These are phyloP conservation scores for Pontederia paniculata DNA, from an alignment of 176 grass and related monocot species.

Conservation along the genomic window DNA sequence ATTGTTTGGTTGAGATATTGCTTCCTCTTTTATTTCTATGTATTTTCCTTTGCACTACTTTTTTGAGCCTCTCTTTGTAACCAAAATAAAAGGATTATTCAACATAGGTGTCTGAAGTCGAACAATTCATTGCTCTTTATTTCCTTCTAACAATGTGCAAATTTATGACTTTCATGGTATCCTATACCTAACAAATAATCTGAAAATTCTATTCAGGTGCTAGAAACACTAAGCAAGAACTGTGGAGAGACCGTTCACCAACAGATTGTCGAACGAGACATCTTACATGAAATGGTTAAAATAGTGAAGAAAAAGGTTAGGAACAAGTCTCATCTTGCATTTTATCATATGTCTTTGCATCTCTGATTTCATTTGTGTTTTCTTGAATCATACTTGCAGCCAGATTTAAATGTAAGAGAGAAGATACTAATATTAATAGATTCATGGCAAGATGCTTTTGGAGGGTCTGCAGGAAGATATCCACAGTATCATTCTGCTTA, in stretches of 20 bases:
- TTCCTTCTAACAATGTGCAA: no score
- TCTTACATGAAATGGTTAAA: conserved; percentile 98
- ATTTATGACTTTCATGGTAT: conserved; percentile 1
- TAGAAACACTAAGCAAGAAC: conserved; percentile 99
- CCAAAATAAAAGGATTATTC: no score
- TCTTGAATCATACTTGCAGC: conserved; percentile 36
- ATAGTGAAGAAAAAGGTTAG: conserved; percentile 98
- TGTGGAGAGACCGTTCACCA: conserved; percentile 81
- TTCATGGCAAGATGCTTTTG: conserved; percentile 99
- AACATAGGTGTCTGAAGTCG: no score
- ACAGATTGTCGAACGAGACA: conserved; percentile 90
- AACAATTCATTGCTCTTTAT: no score
- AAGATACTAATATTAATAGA: conserved; percentile 96
- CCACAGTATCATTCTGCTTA: conserved; percentile 82
- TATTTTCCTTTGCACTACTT: no score
- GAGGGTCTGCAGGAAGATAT: conserved; percentile 75
- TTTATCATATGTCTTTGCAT: not conserved
- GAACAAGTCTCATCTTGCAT: not conserved
- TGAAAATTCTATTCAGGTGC: conserved; percentile 35
- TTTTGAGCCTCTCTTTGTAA: no score
- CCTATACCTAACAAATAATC: not conserved
- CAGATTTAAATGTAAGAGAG: conserved; percentile 78
- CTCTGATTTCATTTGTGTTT: not conserved
- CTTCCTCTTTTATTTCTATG: no score
- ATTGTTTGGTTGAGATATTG: no score